A percentile compares a stretch with the other conserved stretches of the same genome.
These are phyloP conservation scores for Sutorius australiensis DNA, from an alignment of 768 basidiomycete species.

Conservation along the genomic window DNA sequence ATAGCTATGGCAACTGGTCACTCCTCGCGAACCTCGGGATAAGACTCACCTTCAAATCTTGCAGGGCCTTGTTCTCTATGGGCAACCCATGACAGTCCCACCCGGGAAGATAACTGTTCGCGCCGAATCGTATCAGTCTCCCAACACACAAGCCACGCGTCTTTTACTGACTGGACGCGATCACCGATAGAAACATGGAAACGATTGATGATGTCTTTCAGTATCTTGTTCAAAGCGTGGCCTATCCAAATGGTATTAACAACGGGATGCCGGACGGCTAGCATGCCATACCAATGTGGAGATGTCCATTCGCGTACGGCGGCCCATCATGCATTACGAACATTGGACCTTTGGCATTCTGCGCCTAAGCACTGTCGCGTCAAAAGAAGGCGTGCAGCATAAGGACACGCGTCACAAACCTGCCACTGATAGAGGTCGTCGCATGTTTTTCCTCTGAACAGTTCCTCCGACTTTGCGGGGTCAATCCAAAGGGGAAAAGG, in stretches of 20 bases:
- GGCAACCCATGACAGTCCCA: conserved; percentile 99
- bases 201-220: conserved; percentile 94
- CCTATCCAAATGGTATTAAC: conserved; percentile 43
- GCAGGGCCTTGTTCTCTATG: conserved; percentile 90
- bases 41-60: conserved; percentile 61
- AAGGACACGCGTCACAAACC: conserved; percentile 39
- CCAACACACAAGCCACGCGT: not conserved
- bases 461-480: conserved; percentile 56
- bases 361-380: conserved; percentile 41
- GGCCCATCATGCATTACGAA: conserved; percentile 96
- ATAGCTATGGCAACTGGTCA: not conserved
- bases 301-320: conserved; percentile 93
- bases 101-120: conserved; percentile 82
- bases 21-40: not conserved
- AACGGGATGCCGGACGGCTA: not conserved
- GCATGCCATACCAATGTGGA: conserved; percentile 78
- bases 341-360: conserved; percentile 58
- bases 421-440: conserved; percentile 77
- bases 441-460: conserved; percentile 59
- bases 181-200: conserved; percentile 76
- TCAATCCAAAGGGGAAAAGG: conserved; percentile 71
- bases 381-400: not conserved
- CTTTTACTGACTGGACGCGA: conserved; percentile 67
- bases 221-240: conserved; percentile 92
- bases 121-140: conserved; percentile 1